Evolutionary conservation across 148 eudicot genomes (phyloP), one percentile per base, ranked within the genome.

Genomic region (Diospyros lotus): DNA sequence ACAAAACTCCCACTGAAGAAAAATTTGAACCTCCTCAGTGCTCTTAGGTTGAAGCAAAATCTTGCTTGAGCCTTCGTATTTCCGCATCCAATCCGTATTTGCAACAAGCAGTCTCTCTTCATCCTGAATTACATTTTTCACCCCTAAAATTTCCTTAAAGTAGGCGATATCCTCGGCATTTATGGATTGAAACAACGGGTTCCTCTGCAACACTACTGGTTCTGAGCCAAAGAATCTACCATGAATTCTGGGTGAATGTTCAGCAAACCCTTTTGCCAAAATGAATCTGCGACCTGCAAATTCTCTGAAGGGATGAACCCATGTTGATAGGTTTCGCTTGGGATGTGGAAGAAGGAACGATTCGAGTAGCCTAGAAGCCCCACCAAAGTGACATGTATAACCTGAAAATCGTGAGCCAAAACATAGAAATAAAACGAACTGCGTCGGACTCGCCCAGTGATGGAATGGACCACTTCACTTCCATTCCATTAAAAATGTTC

Each of bases 61-160:
- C 81, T 88, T 87, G 86, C 98, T 94, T 76, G 90, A 87, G 62
- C 98, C 98, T 80, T 83, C 84, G 84, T 87, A 90, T 72, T 92
- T 90, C 50, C 85, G 73, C 97, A 94, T 89, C 97, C 98, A 94
- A 86, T 94, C 98, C n/a, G 88, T 86, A 79, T 94, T 94, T 73
- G 94, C 97, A 78, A 83, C 84, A 82, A 82, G 76, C 74, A 94
- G 88, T 68, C 87, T 82, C 77, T 90, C 97, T 79, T 85, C 84
- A 50, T 94, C 98, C 80, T 87, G 91, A 78, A 94, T 82, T 46
- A 94, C 98, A 82, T 88, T 89, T 83, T 80, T 89, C 69, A 83
- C 94, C 78, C 96, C 97, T 71, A 94, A 66, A 58, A 89, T 80
- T 72, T 83, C 87, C 89, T 82, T 85, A 73, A 94, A 94, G 76